Evolutionary conservation across 2,329 filamentous ascomycete genomes (phyloP).

Genomic region (Aulographum hederae): DNA sequence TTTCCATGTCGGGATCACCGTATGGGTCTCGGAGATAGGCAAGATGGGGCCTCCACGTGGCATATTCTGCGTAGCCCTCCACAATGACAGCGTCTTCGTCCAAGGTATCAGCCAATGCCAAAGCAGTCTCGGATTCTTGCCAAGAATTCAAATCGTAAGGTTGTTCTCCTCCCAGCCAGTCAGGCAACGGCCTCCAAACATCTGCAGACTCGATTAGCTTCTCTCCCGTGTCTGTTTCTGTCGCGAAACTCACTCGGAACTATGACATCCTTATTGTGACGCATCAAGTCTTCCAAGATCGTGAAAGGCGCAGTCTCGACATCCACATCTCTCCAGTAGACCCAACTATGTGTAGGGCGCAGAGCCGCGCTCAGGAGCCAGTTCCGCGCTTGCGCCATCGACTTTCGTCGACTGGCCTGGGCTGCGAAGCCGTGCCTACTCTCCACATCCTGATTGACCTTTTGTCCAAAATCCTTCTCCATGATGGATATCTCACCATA

Average conservation of each 20-base stretch:
- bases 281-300: conserved; percentile 93
- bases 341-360: conserved; percentile 92
- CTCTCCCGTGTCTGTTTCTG: neutral
- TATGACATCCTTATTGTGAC: conserved; percentile 96
- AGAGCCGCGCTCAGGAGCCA: conserved; percentile 90
- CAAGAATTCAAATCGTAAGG: conserved; percentile 97
- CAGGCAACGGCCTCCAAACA: conserved; percentile 94
- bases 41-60: conserved; percentile 92
- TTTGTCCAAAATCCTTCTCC: conserved; percentile 97
- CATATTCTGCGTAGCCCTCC: conserved; percentile 96
- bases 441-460: conserved; percentile 94
- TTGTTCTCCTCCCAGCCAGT: conserved; percentile 97
- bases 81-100: conserved; percentile 98
- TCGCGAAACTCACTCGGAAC: conserved; percentile 66
- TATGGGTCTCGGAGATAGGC: conserved; percentile 94
- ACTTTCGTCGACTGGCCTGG: conserved; percentile 79
- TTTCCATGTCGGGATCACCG: conserved; percentile 96
- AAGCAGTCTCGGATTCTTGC: conserved; percentile 95
- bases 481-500: conserved; percentile 97
- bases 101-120: conserved; percentile 81
- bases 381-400: conserved; percentile 95
- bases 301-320: conserved; percentile 95
- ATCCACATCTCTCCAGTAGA: conserved; percentile 98
- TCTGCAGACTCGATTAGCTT: conserved; percentile 21
- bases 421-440: conserved; percentile 94